Conservation (phyloP, 306 rosid genomes). For the Ceratonia siliqua region DNA sequence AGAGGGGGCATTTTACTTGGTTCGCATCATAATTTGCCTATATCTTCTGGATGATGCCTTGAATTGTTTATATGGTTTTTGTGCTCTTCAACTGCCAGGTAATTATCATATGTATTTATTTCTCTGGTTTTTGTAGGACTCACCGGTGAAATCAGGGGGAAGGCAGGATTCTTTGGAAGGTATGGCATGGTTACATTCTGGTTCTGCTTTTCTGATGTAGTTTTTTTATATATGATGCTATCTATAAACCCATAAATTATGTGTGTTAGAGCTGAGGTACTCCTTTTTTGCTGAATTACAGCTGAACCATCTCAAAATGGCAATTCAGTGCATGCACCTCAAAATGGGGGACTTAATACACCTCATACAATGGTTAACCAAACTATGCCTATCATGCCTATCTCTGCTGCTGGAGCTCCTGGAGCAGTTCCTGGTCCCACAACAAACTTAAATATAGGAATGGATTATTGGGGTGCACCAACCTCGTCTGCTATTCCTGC, state of each 20-base stretch:
- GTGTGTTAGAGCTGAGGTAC: constrained; percentile 5
- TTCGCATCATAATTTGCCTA: not conserved
- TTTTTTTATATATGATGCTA: constrained; percentile 11
- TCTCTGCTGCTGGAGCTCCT: constrained; percentile 71
- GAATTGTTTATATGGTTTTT: constrained; percentile 5
- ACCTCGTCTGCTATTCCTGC: constrained; percentile 70
- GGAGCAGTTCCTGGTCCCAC: constrained; percentile 81
- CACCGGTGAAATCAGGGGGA: constrained; percentile 77
- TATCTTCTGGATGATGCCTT: constrained; percentile 13
- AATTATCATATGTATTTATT: constrained; percentile 14
- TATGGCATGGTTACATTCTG: constrained; percentile 37
- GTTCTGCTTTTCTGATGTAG: constrained; percentile 34
- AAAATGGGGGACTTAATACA: constrained; percentile 74
- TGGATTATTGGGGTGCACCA: constrained; percentile 97
- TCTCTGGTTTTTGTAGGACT: constrained; percentile 59
- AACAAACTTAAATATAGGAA: constrained; percentile 93
- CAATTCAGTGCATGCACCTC: constrained; percentile 62
- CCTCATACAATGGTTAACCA: constrained; percentile 71
- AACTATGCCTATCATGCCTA: constrained; percentile 62
- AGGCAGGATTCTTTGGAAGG: constrained; percentile 92
- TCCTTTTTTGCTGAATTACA: constrained; percentile 37
- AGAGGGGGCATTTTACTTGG: not conserved
- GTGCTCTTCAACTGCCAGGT: constrained; percentile 14
- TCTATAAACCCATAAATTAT: constrained; percentile 16
- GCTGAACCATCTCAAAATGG: constrained; percentile 90